Percentiles rank a stretch among this genome's conserved stretches.
Conservation (phyloP, 108 stramenopile species). For the Seminavis robusta region DNA sequence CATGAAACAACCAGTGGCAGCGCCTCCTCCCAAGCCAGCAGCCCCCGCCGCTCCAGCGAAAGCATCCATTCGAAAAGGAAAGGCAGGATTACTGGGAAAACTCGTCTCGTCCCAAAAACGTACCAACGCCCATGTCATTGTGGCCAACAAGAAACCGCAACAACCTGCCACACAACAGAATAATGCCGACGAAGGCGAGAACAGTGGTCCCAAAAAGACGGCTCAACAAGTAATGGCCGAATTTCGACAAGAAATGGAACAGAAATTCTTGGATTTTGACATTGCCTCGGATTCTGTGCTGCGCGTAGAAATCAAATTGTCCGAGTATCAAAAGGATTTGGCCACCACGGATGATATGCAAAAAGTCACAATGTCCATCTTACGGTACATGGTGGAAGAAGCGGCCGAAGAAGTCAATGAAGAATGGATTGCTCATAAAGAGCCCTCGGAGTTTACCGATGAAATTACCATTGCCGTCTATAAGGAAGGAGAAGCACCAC, state of each 20-base stretch:
- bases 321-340: slow-evolving; percentile 21
- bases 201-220: slow-evolving; percentile 4
- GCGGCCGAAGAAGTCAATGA: slow-evolving; percentile 85
- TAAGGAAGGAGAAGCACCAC: slow-evolving; percentile 81
- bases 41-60: slow-evolving; percentile 14
- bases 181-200: background rate
- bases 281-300: slow-evolving; percentile 20
- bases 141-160: slow-evolving; percentile 17
- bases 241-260: slow-evolving; percentile 56
- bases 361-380: slow-evolving; percentile 76
- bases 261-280: slow-evolving; percentile 67
- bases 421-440: slow-evolving; percentile 81
- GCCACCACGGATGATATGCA: slow-evolving; percentile 36
- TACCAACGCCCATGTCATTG: slow-evolving; percentile 66
- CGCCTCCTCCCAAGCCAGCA: slow-evolving; percentile 17
- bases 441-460: slow-evolving; percentile 80
- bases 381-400: slow-evolving; percentile 84
- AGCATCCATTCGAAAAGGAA: slow-evolving; percentile 24
- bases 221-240: slow-evolving; percentile 43
- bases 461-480: slow-evolving; percentile 70
- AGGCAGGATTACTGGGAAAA: slow-evolving; percentile 70
- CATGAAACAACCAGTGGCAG: slow-evolving; percentile 16
- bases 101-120: slow-evolving; percentile 62
- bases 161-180: background rate
- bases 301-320: slow-evolving; percentile 29